Evolutionary conservation across 176 grass and related monocot species (phyloP).

Genomic region (Saccharum officinarum): DNA sequence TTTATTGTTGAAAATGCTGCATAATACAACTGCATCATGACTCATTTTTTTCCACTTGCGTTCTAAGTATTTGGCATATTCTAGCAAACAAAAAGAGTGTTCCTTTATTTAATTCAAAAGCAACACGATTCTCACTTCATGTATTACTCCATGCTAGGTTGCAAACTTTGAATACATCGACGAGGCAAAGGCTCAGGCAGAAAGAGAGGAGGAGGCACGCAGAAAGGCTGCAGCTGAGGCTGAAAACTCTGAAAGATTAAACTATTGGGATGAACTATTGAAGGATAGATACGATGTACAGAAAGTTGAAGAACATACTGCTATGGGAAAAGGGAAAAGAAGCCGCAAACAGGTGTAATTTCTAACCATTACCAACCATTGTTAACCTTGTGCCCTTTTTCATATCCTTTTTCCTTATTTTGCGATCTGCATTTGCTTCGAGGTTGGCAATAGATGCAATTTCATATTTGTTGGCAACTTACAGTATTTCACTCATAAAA

Average conservation of each 20-base stretch:
- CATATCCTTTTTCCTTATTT: background rate
- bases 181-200: conserved; percentile 86
- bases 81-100: conserved; percentile 21
- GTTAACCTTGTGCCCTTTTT: background rate
- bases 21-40: conserved; percentile 4
- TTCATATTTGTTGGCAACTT: background rate
- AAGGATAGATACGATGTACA: conserved; percentile 75
- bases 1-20: conserved; percentile 10
- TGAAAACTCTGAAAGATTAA: conserved; percentile 60
- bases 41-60: background rate
- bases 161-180: conserved; percentile 96
- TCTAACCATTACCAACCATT: background rate
- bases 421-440: conserved; percentile 23
- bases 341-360: conserved; percentile 88
- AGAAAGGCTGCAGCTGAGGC: conserved; percentile 62
- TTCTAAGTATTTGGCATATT: conserved; percentile 3
- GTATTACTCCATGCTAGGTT: conserved; percentile 56
- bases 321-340: conserved; percentile 99
- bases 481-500: background rate
- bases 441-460: background rate
- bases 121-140: conserved; percentile 21
- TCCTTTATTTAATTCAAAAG: background rate
- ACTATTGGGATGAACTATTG: conserved; percentile 92
- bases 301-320: conserved; percentile 86
- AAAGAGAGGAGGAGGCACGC: conserved; percentile 85